Conservation (phyloP, 495 filamentous ascomycete species). For the Articulospora tetracladia region DNA sequence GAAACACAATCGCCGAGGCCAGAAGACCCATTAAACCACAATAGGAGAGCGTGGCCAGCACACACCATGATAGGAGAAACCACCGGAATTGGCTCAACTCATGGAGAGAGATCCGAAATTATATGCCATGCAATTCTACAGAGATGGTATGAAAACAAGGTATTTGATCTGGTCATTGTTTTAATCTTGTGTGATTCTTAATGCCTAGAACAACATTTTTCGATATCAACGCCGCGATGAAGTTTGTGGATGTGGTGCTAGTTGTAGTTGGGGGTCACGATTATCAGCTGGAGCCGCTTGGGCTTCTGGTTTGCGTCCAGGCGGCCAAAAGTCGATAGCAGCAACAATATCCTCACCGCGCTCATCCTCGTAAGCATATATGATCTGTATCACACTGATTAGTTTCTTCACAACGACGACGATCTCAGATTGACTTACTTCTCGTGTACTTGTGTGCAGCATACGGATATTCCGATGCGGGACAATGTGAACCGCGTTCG, state of each 20-base stretch:
- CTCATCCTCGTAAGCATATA: conserved; percentile 98
- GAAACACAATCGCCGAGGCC: neutral
- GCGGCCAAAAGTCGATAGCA: conserved; percentile 89
- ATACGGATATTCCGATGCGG: conserved; percentile 94
- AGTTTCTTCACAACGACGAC: conserved; percentile 19
- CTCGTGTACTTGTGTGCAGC: conserved; percentile 92
- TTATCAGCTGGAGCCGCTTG: conserved; percentile 6
- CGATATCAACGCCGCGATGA: conserved; percentile 20
- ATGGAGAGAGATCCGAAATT: conserved; percentile 7
- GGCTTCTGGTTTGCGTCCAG: conserved; percentile 23
- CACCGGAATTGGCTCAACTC: conserved; percentile 1
- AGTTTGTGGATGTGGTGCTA: conserved; percentile 8
- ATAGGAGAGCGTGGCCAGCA: conserved; percentile 20
- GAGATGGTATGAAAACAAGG: conserved; percentile 7
- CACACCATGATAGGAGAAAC: conserved; percentile 9
- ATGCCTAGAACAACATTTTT: neutral
- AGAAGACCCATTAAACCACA: neutral
- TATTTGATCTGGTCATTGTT: neutral
- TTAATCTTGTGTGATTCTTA: neutral
- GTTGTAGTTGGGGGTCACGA: neutral
- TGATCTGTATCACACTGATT: conserved; percentile 53
- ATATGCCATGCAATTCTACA: conserved; percentile 20
- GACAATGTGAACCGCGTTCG: conserved; percentile 87
- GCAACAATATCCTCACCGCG: conserved; percentile 90
- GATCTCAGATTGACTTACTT: conserved; percentile 57